Evolutionary conservation across 164 flowering plant genomes (phyloP), one percentile per base, ranked within the genome.

Genomic region (Sextonia rubra): DNA sequence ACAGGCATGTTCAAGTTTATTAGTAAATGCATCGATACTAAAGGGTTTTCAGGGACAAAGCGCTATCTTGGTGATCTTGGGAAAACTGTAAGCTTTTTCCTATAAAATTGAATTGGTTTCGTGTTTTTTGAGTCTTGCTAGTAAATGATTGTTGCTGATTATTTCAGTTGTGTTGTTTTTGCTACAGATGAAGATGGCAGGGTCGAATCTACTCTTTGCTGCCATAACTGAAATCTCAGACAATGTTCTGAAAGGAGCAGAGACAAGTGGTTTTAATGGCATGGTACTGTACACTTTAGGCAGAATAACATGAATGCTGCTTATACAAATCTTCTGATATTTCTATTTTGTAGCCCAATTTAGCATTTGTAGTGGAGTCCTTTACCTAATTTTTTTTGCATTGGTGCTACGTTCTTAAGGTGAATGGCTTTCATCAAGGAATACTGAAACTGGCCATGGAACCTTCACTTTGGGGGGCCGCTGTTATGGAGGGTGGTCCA

Each of bases 401-500:
- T 26, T 17, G 62, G 71, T 23, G 37, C 6, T 69, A 47, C 47
- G 49, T 56, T 75, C 3, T 77, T 56, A 49, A 94, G 99, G 81
- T 91, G 71, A 87, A 61, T 76, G 99, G 99, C 47, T 92, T 94
- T 83, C 99, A 92, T 80, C 98, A 91, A 78, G 99, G 98, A 74
- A 85, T 94, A 77, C 73, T 94, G 71, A 92, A 86, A 77, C 73
- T 92, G 81, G 98, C 99, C 1, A 89, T 94, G 98, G 99, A 94
- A 79, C 99, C 99, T 75, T 84, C 96, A n/a, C 47, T 94, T 0
- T 75, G 89, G 69, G 89, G 97, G 49, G 84, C 81, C 82, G 94
- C 93, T 73, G 81, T 92, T 75, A 76, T 92, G 90, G 97, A 89
- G 81, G 98, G 99, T 78, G 99, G 99, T 60, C 97, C 99, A 63